phyloP scores from a whole-genome alignment of 129 eudicot species.

The Silybum marianum region DNA sequence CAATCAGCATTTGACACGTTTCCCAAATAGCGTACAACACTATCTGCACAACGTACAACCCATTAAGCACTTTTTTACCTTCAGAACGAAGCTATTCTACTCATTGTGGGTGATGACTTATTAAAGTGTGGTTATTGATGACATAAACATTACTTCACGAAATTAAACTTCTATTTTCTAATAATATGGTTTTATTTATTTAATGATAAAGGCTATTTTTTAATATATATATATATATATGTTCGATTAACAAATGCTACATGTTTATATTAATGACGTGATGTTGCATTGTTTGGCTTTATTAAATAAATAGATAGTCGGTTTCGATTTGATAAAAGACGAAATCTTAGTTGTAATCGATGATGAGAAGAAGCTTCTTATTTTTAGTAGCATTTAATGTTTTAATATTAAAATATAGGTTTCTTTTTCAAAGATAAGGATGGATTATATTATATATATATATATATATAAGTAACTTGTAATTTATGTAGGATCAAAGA shows the following conservation, averaged over 20 bases:
- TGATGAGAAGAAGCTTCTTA: neutral
- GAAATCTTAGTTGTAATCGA: neutral
- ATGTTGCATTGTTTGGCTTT: conserved; percentile 2
- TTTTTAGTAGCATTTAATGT: neutral
- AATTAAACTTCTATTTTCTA: neutral
- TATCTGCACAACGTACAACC: neutral
- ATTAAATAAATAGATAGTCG: neutral
- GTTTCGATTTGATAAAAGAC: neutral
- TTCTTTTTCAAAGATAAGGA: neutral
- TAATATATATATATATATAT: neutral
- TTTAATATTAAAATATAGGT: neutral
- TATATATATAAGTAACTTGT: neutral
- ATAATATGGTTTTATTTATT: neutral
- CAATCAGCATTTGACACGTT: conserved; percentile 18
- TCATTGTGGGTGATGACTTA: conserved; percentile 18
- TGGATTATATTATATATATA: neutral
- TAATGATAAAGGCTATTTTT: neutral
- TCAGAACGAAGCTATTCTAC: conserved; percentile 14
- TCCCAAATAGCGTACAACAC: conserved; percentile 7
- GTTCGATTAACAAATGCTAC: neutral
- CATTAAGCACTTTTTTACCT: neutral
- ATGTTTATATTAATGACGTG: conserved; percentile 3
- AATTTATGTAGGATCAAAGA: neutral
- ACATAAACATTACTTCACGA: conserved; percentile 16
- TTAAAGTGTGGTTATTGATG: conserved; percentile 21